These are phyloP conservation scores for Suhomyces taliae DNA, from an alignment of 1,139 yeast species.

Conservation along the genomic window DNA sequence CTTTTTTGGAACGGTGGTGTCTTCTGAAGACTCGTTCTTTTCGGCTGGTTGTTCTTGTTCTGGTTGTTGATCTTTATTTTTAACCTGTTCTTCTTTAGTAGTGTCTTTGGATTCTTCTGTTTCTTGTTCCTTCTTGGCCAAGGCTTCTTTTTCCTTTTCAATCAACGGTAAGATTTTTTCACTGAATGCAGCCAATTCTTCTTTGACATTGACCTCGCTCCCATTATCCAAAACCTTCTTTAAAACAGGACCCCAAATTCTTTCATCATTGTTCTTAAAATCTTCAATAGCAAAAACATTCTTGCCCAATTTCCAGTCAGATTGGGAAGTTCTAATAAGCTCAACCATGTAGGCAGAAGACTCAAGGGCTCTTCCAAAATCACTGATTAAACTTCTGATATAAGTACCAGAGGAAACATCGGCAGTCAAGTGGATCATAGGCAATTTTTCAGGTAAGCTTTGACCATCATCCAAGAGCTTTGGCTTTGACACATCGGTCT, in stretches of 20 bases:
- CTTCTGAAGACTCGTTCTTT: neutral
- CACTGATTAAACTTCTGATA: slow-evolving; percentile 86
- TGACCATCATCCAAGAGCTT: slow-evolving; percentile 24
- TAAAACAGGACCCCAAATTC: slow-evolving; percentile 70
- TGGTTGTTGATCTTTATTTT: slow-evolving; percentile 2
- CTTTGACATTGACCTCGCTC: slow-evolving; percentile 26
- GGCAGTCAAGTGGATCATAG: slow-evolving; percentile 69
- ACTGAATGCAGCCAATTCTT: slow-evolving; percentile 20
- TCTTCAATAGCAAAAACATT: slow-evolving; percentile 70
- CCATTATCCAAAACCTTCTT: slow-evolving; percentile 46
- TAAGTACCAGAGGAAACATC: slow-evolving; percentile 95
- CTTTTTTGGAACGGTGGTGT: slow-evolving; percentile 17
- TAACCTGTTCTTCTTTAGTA: slow-evolving; percentile 5
- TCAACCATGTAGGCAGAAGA: slow-evolving; percentile 90
- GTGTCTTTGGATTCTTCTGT: slow-evolving; percentile 2
- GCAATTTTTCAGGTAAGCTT: slow-evolving; percentile 41
- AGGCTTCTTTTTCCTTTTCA: slow-evolving; percentile 13
- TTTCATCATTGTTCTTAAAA: slow-evolving; percentile 56
- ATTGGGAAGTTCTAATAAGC: slow-evolving; percentile 71
- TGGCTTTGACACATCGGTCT: slow-evolving; percentile 27
- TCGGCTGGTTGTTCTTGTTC: slow-evolving; percentile 3
- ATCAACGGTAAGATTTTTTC: slow-evolving; percentile 17
- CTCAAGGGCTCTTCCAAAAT: slow-evolving; percentile 78
- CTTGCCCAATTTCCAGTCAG: slow-evolving; percentile 74
- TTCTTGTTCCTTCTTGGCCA: slow-evolving; percentile 7